Base-by-base conservation (phyloP, 495 filamentous ascomycete genomes). In the Eremomyces bilateralis region DNA sequence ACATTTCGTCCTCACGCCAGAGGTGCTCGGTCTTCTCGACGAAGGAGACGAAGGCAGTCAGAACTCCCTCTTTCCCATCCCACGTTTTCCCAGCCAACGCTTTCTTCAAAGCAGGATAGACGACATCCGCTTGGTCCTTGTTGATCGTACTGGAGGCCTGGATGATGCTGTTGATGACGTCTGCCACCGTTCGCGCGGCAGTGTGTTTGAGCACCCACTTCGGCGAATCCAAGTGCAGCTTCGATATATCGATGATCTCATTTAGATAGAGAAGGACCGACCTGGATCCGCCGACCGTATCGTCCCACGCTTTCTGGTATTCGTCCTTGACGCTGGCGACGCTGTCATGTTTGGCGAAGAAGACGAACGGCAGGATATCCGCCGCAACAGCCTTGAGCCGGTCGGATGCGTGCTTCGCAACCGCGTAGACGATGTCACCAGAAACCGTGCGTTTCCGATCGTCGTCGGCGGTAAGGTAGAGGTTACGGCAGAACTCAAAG, bases 121-220 rank as follows among this genome's bases (percentile, higher is more conserved):
- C 46, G 8, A 62, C 57, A 44, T 65, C 59, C 20, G 77, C 60
- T 10, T 42, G 40, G 3, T 10, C 37, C 0, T 34, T 42, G 4
- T 35, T 38, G 4, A 40, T 29, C 17, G 43, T 40, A 28, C 15
- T 8, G 6, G 30, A 8, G 16, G 16, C n/a, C 8, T 10, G 8
- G 8, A 16, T 20, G 13, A 44, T 34, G 8, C 42, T 37, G 18
- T 46, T 49, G 16, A 79, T 65, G n/a, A 70, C 67, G 33, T 80
- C 73, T 4, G 80, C 80, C 16, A 81, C 63, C 1, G 81, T 67
- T 27, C 83, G 64, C 16, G 88, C 80, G 10, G 78, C 74, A 3
- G 80, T 76, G 44, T 94, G 85, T 50, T 84, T 90, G 17, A 93
- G 69, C 4, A 70, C 71, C 88, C 88, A 95, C 45, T 75, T 74